Conservation (phyloP, 1,284 basidiomycete genomes). For the Rhizoctonia solani region DNA sequence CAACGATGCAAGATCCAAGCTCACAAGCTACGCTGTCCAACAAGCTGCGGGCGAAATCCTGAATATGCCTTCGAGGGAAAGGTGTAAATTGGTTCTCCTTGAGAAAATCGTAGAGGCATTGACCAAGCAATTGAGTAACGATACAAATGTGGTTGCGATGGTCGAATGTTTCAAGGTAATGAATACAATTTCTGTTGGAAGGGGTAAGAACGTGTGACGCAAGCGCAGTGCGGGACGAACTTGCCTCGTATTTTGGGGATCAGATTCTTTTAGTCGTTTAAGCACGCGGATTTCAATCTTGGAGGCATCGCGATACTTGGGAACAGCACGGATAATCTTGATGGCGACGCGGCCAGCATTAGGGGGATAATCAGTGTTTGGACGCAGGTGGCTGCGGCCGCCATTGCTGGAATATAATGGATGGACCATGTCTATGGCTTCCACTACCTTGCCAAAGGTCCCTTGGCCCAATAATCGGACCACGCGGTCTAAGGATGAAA, state of each 20-base stretch:
- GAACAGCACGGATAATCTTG: constrained; percentile 97
- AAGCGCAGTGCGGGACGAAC: constrained; percentile 46
- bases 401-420: constrained; percentile 37
- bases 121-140: constrained; percentile 93
- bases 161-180: constrained; percentile 93
- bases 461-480: constrained; percentile 92
- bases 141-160: constrained; percentile 98
- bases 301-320: constrained; percentile 97
- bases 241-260: constrained; percentile 87
- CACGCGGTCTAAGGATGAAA: constrained; percentile 73
- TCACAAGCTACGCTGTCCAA: constrained; percentile 92
- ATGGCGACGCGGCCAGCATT: constrained; percentile 78
- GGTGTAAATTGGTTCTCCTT: constrained; percentile 98
- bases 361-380: constrained; percentile 28
- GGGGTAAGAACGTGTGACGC: constrained; percentile 32
- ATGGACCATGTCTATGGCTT: constrained; percentile 82
- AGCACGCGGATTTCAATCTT: constrained; percentile 98
- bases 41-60: constrained; percentile 91
- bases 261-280: constrained; percentile 86
- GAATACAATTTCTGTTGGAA: constrained; percentile 89
- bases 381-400: constrained; percentile 15
- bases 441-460: constrained; percentile 98
- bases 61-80: constrained; percentile 95
- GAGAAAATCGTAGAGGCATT: constrained; percentile 98
- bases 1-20: constrained; percentile 48